Evolutionary conservation across 345 rosid genomes (phyloP).

Genomic region (sweet orange (Citrus sinensis)): DNA sequence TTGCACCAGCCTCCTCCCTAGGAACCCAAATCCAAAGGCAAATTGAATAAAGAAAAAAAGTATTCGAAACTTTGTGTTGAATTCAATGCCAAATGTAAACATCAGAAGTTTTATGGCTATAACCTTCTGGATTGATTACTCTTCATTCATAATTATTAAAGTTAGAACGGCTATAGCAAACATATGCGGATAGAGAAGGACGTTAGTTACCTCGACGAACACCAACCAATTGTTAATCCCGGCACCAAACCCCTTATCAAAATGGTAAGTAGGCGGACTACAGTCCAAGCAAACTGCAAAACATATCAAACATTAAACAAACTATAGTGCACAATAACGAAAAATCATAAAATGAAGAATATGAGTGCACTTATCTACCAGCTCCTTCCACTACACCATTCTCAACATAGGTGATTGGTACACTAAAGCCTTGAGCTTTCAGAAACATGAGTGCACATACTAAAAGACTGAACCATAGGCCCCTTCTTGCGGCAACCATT

Average conservation of each 20-base stretch:
- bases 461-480: constrained; percentile 40
- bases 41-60: neutral
- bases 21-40: neutral
- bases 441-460: constrained; percentile 34
- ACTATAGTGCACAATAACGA: neutral
- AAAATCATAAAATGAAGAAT: neutral
- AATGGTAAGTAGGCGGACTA: constrained; percentile 94
- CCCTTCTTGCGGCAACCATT: constrained; percentile 48
- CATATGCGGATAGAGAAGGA: neutral
- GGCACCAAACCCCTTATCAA: constrained; percentile 65
- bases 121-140: neutral
- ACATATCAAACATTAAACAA: neutral
- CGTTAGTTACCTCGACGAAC: constrained; percentile 61
- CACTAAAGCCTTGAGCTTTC: constrained; percentile 44
- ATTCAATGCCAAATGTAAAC: neutral
- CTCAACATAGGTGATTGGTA: constrained; percentile 50
- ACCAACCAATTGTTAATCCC: constrained; percentile 84
- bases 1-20: constrained; percentile 99
- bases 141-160: neutral
- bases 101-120: neutral
- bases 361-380: constrained; percentile 38
- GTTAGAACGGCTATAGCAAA: neutral
- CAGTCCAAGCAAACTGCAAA: constrained; percentile 88
- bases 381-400: constrained; percentile 81
- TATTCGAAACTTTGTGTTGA: neutral